Percentiles rank a stretch among this genome's conserved stretches.
These are phyloP conservation scores for Albifimbria verrucaria DNA, from an alignment of 2,329 filamentous ascomycete species.

Conservation along the genomic window DNA sequence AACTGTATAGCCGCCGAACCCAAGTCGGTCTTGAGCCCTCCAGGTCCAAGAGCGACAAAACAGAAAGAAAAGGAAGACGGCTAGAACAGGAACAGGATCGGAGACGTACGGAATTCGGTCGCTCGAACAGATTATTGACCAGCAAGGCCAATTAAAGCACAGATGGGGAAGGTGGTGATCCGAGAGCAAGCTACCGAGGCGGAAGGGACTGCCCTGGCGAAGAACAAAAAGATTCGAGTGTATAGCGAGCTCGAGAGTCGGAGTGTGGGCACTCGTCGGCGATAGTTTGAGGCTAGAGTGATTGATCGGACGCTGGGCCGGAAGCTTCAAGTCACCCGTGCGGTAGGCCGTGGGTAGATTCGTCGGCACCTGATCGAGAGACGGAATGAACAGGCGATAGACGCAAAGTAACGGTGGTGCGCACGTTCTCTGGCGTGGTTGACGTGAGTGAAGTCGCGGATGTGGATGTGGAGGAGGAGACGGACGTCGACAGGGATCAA, in stretches of 20 bases:
- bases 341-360: background rate
- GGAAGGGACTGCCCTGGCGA: background rate
- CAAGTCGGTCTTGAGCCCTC: too few relatives aligned
- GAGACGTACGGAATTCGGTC: too few relatives aligned
- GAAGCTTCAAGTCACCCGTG: background rate
- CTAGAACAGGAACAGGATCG: too few relatives aligned
- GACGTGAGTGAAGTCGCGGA: too few relatives aligned
- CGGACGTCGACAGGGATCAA: too few relatives aligned
- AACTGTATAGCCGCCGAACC: too few relatives aligned
- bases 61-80: too few relatives aligned
- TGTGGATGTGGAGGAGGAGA: too few relatives aligned
- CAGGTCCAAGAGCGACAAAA: too few relatives aligned
- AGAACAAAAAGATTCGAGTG: background rate
- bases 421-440: too few relatives aligned
- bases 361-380: background rate
- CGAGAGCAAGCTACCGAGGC: background rate
- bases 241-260: background rate
- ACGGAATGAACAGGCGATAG: background rate
- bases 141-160: background rate
- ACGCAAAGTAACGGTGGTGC: too few relatives aligned
- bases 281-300: background rate
- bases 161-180: background rate
- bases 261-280: background rate
- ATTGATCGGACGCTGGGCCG: background rate
- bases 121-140: too few relatives aligned